A percentile compares a stretch with the other conserved stretches of the same genome.
phyloP scores from a whole-genome alignment of 768 basidiomycete species.

The Phlegmacium glaucopus region DNA sequence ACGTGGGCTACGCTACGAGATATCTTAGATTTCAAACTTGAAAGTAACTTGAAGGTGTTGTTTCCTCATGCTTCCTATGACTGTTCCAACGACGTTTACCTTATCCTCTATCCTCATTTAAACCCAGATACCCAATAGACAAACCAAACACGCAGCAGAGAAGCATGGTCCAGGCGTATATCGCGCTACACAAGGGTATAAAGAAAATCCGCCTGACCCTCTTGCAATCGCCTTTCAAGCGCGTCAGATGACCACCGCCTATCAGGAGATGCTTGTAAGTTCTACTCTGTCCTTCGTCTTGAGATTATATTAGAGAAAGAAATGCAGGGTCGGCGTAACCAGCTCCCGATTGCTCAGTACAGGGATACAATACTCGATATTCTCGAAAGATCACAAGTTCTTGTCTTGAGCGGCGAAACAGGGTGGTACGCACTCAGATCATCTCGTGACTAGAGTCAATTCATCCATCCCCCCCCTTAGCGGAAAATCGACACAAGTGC shows the following conservation, averaged over 20 bases:
- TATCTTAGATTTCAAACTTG: conserved; percentile 64
- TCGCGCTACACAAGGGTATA: conserved; percentile 7
- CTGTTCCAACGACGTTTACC: too few species aligned
- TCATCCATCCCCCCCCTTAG: conserved; percentile 40
- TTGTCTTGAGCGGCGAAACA: conserved; percentile 70
- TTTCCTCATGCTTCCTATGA: not conserved
- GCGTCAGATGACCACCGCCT: conserved; percentile 61
- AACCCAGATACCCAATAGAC: conserved; percentile 12
- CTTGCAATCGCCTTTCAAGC: conserved; percentile 51
- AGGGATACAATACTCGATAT: conserved; percentile 66
- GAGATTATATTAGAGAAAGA: conserved; percentile 1
- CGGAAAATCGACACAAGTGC: conserved; percentile 97
- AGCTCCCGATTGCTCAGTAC: conserved; percentile 83
- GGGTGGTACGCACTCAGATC: conserved; percentile 28
- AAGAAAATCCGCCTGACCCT: conserved; percentile 39
- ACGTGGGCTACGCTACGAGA: conserved; percentile 68
- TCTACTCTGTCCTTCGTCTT: not conserved
- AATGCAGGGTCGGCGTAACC: conserved; percentile 64
- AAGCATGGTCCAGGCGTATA: conserved; percentile 1
- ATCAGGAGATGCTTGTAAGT: conserved; percentile 88
- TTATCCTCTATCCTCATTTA: not conserved
- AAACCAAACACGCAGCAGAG: conserved; percentile 10
- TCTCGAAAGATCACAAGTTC: conserved; percentile 72
- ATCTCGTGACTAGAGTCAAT: not conserved
- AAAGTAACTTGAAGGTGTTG: conserved; percentile 38